Percentiles rank a stretch among this genome's conserved stretches.
phyloP scores from a whole-genome alignment of 2,329 filamentous ascomycete genomes.

The Hymenoscyphus fructigenus region DNA sequence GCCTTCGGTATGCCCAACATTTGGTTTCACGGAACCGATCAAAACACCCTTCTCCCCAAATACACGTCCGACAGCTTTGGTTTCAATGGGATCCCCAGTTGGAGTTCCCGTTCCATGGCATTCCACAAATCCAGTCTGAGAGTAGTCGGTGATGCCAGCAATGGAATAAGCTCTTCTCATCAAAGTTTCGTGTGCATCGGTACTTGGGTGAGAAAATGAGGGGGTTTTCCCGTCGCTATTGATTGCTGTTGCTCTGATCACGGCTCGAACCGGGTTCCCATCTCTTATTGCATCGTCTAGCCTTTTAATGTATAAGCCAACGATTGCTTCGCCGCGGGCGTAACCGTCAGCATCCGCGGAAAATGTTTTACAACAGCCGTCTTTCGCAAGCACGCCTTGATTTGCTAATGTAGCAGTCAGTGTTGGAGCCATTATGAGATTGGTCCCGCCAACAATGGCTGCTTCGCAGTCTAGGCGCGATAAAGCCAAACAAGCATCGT shows the following conservation, averaged over 20 bases:
- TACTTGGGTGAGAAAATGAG: conserved; percentile 45
- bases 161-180: conserved; percentile 34
- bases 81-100: conserved; percentile 19
- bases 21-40: conserved; percentile 32
- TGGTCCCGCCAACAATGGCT: conserved; percentile 16
- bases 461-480: conserved; percentile 1
- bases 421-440: conserved; percentile 12
- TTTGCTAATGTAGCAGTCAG: conserved; percentile 4
- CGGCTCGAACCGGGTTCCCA: conserved; percentile 55
- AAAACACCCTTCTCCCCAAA: conserved; percentile 1
- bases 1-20: conserved; percentile 32
- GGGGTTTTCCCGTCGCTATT: conserved; percentile 50
- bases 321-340: conserved; percentile 60
- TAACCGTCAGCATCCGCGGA: conserved; percentile 60
- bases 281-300: conserved; percentile 56
- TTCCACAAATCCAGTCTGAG: conserved; percentile 21
- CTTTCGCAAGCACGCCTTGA: neutral
- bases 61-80: conserved; percentile 12
- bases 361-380: conserved; percentile 49
- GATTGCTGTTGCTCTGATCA: conserved; percentile 51
- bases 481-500: conserved; percentile 42
- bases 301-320: conserved; percentile 56
- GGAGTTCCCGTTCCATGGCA: conserved; percentile 24
- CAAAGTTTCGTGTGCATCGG: conserved; percentile 33
- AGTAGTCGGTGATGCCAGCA: conserved; percentile 21